A percentile compares a stretch with the other conserved stretches of the same genome.
Evolutionary conservation across 257 asterid genomes (phyloP).

Genomic region (Galeopsis tetrahit): DNA sequence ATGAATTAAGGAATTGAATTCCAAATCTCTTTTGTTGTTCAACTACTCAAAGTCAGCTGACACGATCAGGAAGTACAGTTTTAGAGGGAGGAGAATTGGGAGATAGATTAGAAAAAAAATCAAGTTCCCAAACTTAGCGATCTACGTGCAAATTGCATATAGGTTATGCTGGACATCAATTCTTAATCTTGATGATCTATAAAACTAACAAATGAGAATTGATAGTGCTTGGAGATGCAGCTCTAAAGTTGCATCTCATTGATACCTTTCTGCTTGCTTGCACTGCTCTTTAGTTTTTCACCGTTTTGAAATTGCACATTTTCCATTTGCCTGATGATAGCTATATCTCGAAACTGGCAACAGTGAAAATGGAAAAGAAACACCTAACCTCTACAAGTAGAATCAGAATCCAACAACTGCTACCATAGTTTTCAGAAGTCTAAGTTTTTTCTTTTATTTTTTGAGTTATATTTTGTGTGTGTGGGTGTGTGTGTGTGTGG

Average conservation of each 20-base stretch:
- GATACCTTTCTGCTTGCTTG: background rate
- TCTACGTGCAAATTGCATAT: background rate
- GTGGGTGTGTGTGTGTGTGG: no score
- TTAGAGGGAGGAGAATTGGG: background rate
- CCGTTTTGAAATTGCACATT: slow-evolving; percentile 13
- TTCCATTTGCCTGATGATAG: background rate
- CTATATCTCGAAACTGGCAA: background rate
- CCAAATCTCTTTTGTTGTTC: background rate
- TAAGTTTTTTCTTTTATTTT: no score
- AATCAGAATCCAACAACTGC: background rate
- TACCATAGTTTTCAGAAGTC: background rate
- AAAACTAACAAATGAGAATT: background rate
- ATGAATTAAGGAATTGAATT: background rate
- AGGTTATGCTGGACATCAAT: background rate
- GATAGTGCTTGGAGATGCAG: background rate
- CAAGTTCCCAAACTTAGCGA: background rate
- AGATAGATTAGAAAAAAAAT: background rate
- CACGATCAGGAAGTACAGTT: background rate
- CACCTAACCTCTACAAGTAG: background rate
- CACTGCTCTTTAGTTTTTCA: background rate
- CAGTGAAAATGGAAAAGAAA: background rate
- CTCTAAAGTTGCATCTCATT: slow-evolving; percentile 14
- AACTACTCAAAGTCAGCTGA: background rate
- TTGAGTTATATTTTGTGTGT: no score
- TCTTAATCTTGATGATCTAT: background rate